These are phyloP conservation scores for Calonectria hawksworthii DNA, from an alignment of 2,329 filamentous ascomycete species.

Conservation along the genomic window DNA sequence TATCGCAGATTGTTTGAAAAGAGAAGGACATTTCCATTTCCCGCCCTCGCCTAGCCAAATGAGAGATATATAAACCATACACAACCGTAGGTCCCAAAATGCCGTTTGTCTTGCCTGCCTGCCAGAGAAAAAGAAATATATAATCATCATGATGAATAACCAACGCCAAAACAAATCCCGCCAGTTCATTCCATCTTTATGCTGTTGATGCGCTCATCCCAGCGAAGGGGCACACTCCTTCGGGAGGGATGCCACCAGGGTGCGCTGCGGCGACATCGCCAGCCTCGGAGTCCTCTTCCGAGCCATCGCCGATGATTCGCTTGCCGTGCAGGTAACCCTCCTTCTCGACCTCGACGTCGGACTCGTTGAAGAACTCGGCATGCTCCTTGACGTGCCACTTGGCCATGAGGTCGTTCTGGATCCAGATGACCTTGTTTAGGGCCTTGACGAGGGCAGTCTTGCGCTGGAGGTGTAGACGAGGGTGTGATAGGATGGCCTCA, in stretches of 20 bases:
- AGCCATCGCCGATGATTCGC: constrained; percentile 63
- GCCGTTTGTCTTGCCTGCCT: constrained; percentile 25
- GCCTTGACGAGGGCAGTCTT: constrained; percentile 84
- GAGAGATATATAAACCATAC: constrained; percentile 11
- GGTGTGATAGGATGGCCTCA: constrained; percentile 81
- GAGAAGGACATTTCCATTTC: constrained; percentile 10
- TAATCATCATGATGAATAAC: constrained; percentile 9
- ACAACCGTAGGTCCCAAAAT: constrained; percentile 18
- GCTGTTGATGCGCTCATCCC: constrained; percentile 37
- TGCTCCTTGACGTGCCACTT: constrained; percentile 83
- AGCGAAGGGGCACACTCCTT: constrained; percentile 45
- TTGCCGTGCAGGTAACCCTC: constrained; percentile 77
- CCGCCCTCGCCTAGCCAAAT: constrained; percentile 5
- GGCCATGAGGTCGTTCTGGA: constrained; percentile 89
- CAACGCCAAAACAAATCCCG: constrained; percentile 16
- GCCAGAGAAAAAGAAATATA: constrained; percentile 12
- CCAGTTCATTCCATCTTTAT: neutral
- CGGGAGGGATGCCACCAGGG: constrained; percentile 30
- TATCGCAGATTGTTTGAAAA: neutral
- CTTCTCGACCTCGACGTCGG: constrained; percentile 66
- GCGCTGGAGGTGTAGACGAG: constrained; percentile 73
- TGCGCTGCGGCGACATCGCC: constrained; percentile 29
- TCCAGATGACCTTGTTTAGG: constrained; percentile 86
- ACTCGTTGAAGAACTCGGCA: constrained; percentile 68
- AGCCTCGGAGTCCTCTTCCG: constrained; percentile 33